A percentile compares a stretch with the other conserved stretches of the same genome.
These are phyloP conservation scores for Medakamo hakoo DNA, from an alignment of 139 green algal genomes.

Conservation along the genomic window DNA sequence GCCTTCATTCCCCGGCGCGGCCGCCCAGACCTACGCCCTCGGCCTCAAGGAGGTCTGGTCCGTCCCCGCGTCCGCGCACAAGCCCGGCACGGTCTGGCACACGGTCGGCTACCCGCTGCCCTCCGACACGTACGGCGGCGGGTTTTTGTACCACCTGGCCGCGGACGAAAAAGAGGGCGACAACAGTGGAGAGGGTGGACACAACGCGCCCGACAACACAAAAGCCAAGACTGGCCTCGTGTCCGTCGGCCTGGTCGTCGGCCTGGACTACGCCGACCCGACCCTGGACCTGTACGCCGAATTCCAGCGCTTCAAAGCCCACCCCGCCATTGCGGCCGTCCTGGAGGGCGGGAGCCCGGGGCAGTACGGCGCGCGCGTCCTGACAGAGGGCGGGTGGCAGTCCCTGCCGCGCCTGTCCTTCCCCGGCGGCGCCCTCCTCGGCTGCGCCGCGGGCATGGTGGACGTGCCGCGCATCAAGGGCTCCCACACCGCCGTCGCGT, in stretches of 20 bases:
- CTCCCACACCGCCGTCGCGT: slow-evolving; percentile 86
- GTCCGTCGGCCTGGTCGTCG: slow-evolving; percentile 44
- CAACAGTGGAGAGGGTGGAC: no score
- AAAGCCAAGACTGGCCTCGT: not conserved
- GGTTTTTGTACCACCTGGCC: slow-evolving; percentile 87
- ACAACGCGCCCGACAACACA: no score
- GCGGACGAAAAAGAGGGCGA: no score
- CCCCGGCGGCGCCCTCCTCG: slow-evolving; percentile 77
- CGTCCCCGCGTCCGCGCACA: slow-evolving; percentile 36
- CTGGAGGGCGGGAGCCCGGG: slow-evolving; percentile 52
- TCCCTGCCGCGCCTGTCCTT: slow-evolving; percentile 71
- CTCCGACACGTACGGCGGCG: slow-evolving; percentile 58
- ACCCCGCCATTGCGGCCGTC: slow-evolving; percentile 50
- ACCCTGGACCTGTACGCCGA: slow-evolving; percentile 61
- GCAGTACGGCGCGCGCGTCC: slow-evolving; percentile 70
- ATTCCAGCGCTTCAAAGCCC: slow-evolving; percentile 75
- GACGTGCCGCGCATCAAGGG: slow-evolving; percentile 92
- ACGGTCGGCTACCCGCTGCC: slow-evolving; percentile 69
- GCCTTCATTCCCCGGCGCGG: no score
- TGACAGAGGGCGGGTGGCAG: slow-evolving; percentile 87
- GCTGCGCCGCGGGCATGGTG: slow-evolving; percentile 81
- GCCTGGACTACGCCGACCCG: slow-evolving; percentile 79
- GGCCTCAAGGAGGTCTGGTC: slow-evolving; percentile 89
- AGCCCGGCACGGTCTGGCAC: slow-evolving; percentile 60
- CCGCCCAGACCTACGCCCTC: slow-evolving; percentile 74